Evolutionary conservation across 768 basidiomycete genomes (phyloP).

Genomic region (Mycena filopes): DNA sequence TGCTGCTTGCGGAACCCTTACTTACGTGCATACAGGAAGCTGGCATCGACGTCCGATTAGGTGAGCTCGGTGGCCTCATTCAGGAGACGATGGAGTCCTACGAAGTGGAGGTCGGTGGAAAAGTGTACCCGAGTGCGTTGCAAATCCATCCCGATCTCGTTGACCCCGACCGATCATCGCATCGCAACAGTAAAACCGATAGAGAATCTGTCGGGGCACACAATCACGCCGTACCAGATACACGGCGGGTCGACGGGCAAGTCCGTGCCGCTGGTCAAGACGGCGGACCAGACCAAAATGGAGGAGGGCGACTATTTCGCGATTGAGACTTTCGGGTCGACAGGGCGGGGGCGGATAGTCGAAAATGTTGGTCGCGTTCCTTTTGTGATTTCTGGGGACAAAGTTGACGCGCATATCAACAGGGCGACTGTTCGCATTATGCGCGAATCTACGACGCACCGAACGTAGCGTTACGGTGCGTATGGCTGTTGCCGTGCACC

Average conservation of each 20-base stretch:
- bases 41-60: slow-evolving; percentile 94
- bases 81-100: slow-evolving; percentile 99
- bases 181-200: slow-evolving; percentile 88
- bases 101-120: slow-evolving; percentile 92
- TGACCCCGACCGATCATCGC: not conserved
- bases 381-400: not conserved
- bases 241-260: slow-evolving; percentile 80
- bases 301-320: slow-evolving; percentile 99
- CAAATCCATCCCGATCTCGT: not conserved
- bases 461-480: slow-evolving; percentile 79
- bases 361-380: slow-evolving; percentile 64
- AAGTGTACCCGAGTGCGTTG: slow-evolving; percentile 77
- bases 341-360: slow-evolving; percentile 87
- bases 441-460: slow-evolving; percentile 78
- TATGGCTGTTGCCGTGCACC: not conserved
- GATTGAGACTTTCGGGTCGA: slow-evolving; percentile 99
- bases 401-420: slow-evolving; percentile 11
- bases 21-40: slow-evolving; percentile 72
- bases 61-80: slow-evolving; percentile 90
- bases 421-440: slow-evolving; percentile 97
- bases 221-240: slow-evolving; percentile 89
- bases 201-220: slow-evolving; percentile 93
- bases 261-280: slow-evolving; percentile 89
- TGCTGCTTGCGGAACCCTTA: slow-evolving; percentile 10
- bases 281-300: slow-evolving; percentile 94